A percentile compares a stretch with the other conserved stretches of the same genome.
These are phyloP conservation scores for Phytophthora fragariaefolia DNA, from an alignment of 352 stramenopile genomes.

Conservation along the genomic window DNA sequence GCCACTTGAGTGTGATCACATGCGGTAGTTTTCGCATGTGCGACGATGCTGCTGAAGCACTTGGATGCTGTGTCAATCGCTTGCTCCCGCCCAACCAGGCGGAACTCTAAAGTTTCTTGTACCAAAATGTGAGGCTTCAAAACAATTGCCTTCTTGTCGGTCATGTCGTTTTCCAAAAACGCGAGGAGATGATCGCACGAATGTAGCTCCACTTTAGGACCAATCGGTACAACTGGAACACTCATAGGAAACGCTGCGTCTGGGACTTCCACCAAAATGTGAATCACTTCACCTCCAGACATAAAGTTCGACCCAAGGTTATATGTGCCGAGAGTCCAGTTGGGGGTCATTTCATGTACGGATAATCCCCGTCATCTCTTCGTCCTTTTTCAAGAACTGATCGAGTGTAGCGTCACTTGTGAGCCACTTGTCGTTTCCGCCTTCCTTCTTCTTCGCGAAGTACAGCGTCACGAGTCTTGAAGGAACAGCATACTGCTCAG, in stretches of 20 bases:
- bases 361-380: too few species aligned
- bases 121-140: constrained; percentile 11
- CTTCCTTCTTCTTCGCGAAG: too few species aligned
- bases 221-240: background rate
- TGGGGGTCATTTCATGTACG: too few species aligned
- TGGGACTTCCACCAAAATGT: too few species aligned
- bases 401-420: too few species aligned
- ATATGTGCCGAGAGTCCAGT: too few species aligned
- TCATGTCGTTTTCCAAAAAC: constrained; percentile 31
- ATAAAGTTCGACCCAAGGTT: too few species aligned
- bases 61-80: constrained; percentile 7
- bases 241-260: background rate
- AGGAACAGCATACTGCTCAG: too few species aligned
- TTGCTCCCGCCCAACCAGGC: constrained; percentile 20
- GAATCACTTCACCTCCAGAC: too few species aligned
- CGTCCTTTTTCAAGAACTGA: too few species aligned
- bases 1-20: constrained; percentile 21
- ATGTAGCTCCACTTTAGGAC: constrained; percentile 26
- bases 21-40: constrained; percentile 3
- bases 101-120: constrained; percentile 19
- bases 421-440: too few species aligned
- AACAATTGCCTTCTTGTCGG: constrained; percentile 8
- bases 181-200: constrained; percentile 32
- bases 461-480: too few species aligned
- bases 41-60: constrained; percentile 19